Percentiles rank a stretch among this genome's conserved stretches.
These are phyloP conservation scores for Alternaria sp. DNA, from an alignment of 2,329 filamentous ascomycete species.

Conservation along the genomic window DNA sequence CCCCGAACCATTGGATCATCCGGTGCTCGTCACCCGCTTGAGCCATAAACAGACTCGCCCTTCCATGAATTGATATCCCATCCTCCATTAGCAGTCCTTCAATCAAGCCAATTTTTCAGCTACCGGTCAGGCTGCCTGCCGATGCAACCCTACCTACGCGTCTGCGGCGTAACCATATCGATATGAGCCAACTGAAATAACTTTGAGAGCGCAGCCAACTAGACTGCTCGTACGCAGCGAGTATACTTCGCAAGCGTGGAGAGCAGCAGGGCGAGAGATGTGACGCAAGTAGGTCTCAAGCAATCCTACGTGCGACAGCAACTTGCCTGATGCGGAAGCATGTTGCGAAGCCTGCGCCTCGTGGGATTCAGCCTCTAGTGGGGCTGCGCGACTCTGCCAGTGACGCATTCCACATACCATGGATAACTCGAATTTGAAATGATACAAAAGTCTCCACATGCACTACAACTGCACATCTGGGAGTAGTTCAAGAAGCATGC, in stretches of 20 bases:
- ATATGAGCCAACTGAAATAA: background rate
- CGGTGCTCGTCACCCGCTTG: slow-evolving; percentile 12
- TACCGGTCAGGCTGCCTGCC: slow-evolving; percentile 7
- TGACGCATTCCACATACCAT: slow-evolving; percentile 1
- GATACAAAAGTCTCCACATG: background rate
- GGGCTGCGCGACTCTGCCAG: slow-evolving; percentile 6
- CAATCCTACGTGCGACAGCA: slow-evolving; percentile 3
- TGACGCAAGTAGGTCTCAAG: background rate
- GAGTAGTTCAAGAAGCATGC: background rate
- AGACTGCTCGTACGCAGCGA: background rate
- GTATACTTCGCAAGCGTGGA: background rate
- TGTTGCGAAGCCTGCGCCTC: slow-evolving; percentile 12
- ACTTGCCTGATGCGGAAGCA: slow-evolving; percentile 6
- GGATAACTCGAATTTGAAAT: background rate
- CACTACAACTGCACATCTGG: background rate
- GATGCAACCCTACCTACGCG: slow-evolving; percentile 14
- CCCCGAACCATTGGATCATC: slow-evolving; percentile 19
- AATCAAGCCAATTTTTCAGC: slow-evolving; percentile 16
- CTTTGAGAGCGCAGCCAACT: background rate
- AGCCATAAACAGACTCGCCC: slow-evolving; percentile 2
- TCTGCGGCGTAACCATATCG: slow-evolving; percentile 8
- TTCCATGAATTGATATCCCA: background rate
- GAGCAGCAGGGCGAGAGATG: slow-evolving; percentile 1
- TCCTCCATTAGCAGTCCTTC: slow-evolving; percentile 9
- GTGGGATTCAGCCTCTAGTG: slow-evolving; percentile 8